Evolutionary conservation across 495 filamentous ascomycete species (phyloP).

Genomic region (Diplogelasinospora grovesii): DNA sequence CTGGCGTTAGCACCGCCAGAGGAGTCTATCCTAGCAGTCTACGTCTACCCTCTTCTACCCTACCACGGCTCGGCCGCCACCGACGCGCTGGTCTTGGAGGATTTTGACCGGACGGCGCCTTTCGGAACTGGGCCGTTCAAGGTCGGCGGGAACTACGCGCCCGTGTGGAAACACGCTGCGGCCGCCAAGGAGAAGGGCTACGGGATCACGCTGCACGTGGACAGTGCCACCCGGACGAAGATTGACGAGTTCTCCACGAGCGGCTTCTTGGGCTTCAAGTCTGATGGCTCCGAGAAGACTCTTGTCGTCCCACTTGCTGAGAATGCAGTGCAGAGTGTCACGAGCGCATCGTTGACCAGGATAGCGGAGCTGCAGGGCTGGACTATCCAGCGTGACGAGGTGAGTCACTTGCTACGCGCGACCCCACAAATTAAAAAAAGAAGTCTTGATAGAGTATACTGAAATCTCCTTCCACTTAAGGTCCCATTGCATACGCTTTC

Average conservation of each 20-base stretch:
- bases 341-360: neutral
- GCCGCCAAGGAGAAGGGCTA: constrained; percentile 36
- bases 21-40: constrained; percentile 37
- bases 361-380: neutral
- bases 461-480: no score
- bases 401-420: neutral
- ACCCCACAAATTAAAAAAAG: no score
- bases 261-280: constrained; percentile 37
- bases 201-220: constrained; percentile 42
- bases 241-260: constrained; percentile 44
- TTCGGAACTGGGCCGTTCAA: constrained; percentile 49
- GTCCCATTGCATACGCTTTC: neutral
- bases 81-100: constrained; percentile 42
- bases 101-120: constrained; percentile 53
- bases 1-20: constrained; percentile 26
- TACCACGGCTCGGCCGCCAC: constrained; percentile 33
- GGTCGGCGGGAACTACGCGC: constrained; percentile 57
- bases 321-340: neutral
- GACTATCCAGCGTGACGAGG: neutral
- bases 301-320: neutral
- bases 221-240: constrained; percentile 34
- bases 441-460: no score
- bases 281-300: neutral
- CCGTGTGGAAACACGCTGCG: constrained; percentile 37
- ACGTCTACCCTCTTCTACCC: constrained; percentile 30